phyloP scores from a whole-genome alignment of 768 basidiomycete genomes.

The Lactarius evosmus region DNA sequence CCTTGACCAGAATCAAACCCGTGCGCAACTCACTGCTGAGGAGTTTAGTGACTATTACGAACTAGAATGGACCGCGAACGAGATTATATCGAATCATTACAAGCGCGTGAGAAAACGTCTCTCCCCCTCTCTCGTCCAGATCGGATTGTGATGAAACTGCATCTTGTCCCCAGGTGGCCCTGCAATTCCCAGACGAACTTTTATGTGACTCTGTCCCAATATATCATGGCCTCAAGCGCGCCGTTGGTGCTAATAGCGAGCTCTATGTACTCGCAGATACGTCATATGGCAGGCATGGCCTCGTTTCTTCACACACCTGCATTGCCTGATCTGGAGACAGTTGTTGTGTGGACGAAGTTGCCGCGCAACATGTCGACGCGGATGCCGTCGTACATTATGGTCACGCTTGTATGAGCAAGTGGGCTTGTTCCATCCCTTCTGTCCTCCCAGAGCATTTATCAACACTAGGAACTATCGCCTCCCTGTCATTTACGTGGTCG shows the following conservation, averaged over 20 bases:
- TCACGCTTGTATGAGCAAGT: slow-evolving; percentile 94
- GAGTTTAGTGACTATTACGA: slow-evolving; percentile 71
- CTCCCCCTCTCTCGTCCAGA: background rate
- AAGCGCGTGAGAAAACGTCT: slow-evolving; percentile 53
- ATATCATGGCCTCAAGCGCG: slow-evolving; percentile 59
- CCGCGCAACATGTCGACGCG: slow-evolving; percentile 90
- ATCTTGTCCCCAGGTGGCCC: slow-evolving; percentile 55
- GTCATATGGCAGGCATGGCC: slow-evolving; percentile 85
- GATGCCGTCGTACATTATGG: slow-evolving; percentile 94
- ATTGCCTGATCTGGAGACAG: slow-evolving; percentile 38
- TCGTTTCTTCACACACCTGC: slow-evolving; percentile 1
- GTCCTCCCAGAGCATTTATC: background rate
- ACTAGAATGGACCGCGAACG: slow-evolving; percentile 58
- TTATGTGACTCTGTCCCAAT: slow-evolving; percentile 83
- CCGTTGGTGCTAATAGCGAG: slow-evolving; percentile 48
- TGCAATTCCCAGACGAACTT: slow-evolving; percentile 96
- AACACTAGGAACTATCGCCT: slow-evolving; percentile 70
- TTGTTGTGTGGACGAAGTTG: slow-evolving; percentile 96
- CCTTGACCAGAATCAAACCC: slow-evolving; percentile 41
- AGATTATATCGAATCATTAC: slow-evolving; percentile 60
- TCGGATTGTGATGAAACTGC: slow-evolving; percentile 1
- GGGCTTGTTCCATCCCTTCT: background rate
- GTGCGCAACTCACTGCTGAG: slow-evolving; percentile 31
- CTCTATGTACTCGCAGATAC: slow-evolving; percentile 95
- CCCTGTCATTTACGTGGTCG: slow-evolving; percentile 90